These are phyloP conservation scores for Oemleria cerasiformis DNA, from an alignment of 306 rosid genomes.

Conservation along the genomic window DNA sequence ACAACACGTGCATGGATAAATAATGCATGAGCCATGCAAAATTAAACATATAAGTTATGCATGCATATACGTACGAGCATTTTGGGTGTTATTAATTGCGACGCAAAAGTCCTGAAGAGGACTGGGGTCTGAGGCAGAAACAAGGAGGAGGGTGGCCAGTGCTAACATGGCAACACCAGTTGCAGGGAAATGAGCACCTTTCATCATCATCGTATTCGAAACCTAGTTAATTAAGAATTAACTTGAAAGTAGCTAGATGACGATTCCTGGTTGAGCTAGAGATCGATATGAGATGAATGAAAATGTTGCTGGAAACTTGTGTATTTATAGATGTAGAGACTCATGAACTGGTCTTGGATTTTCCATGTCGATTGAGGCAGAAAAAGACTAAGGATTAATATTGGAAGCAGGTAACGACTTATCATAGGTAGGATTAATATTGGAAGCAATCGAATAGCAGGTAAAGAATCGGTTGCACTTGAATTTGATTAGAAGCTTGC, in stretches of 20 bases:
- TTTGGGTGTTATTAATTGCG: background rate
- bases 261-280: background rate
- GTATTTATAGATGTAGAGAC: background rate
- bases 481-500: no score
- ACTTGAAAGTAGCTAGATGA: background rate
- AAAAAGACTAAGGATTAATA: background rate
- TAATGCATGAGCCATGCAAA: background rate
- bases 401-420: background rate
- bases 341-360: constrained; percentile 1
- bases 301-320: background rate
- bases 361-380: background rate
- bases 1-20: background rate
- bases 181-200: background rate
- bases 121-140: background rate
- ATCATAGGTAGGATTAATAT: background rate
- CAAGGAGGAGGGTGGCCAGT: background rate
- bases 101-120: constrained; percentile 10
- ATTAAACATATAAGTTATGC: background rate
- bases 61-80: background rate
- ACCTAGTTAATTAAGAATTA: background rate
- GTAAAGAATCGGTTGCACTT: background rate
- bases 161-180: background rate
- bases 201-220: background rate
- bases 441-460: background rate
- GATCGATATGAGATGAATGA: background rate